Conservation (phyloP, 768 basidiomycete species). For the Imleria badia region DNA sequence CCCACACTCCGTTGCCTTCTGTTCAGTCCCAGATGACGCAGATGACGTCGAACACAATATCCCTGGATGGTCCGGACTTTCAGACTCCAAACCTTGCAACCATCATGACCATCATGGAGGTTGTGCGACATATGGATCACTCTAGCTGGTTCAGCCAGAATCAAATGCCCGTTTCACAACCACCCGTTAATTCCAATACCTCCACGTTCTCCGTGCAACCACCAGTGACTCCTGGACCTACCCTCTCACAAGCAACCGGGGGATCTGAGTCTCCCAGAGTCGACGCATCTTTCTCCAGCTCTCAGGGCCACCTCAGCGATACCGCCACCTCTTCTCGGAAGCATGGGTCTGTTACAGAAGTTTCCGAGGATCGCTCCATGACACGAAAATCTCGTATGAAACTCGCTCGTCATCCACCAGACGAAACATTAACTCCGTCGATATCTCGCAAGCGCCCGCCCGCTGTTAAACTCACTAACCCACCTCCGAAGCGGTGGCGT, state of each 20-base stretch:
- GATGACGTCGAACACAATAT: constrained; percentile 6
- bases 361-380: constrained; percentile 7
- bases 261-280: background rate
- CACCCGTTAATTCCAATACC: background rate
- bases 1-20: constrained; percentile 14
- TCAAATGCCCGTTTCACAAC: constrained; percentile 18
- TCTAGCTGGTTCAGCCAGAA: constrained; percentile 19
- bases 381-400: constrained; percentile 7
- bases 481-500: constrained; percentile 19
- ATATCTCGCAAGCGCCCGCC: constrained; percentile 26
- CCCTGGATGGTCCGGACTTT: constrained; percentile 11
- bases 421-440: constrained; percentile 7
- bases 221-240: background rate
- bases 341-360: constrained; percentile 1
- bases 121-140: constrained; percentile 31
- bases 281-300: background rate
- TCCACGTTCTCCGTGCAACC: constrained; percentile 6
- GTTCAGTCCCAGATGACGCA: constrained; percentile 18
- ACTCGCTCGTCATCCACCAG: background rate
- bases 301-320: constrained; percentile 4
- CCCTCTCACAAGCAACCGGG: constrained; percentile 1
- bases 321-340: constrained; percentile 4
- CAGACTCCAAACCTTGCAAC: constrained; percentile 25
- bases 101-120: constrained; percentile 32
- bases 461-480: constrained; percentile 14